Conservation (phyloP, 192 early-diverging fungal genomes). For the Umbelopsis ramanniana region DNA sequence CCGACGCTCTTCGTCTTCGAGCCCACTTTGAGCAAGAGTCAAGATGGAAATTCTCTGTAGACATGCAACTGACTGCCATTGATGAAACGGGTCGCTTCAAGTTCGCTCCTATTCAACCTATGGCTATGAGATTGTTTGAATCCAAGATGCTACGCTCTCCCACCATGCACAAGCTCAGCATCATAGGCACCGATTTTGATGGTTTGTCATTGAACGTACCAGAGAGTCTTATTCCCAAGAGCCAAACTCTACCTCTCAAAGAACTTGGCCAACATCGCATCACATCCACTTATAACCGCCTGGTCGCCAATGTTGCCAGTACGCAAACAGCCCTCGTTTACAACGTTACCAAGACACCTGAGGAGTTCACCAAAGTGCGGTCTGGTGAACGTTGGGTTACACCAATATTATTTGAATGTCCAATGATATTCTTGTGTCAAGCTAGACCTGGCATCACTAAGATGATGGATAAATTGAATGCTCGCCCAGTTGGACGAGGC, state of each 20-base stretch:
- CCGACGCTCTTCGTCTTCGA: constrained; percentile 23
- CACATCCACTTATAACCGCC: not conserved
- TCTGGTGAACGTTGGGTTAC: constrained; percentile 27
- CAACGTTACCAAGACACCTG: constrained; percentile 15
- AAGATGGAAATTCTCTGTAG: constrained; percentile 34
- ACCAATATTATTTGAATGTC: constrained; percentile 28
- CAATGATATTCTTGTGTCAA: constrained; percentile 23
- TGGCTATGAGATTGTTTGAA: constrained; percentile 17
- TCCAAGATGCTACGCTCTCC: constrained; percentile 28
- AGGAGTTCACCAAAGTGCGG: constrained; percentile 16
- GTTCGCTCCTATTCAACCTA: constrained; percentile 26
- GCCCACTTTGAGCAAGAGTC: constrained; percentile 36
- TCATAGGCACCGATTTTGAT: constrained; percentile 18
- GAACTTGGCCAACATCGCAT: constrained; percentile 13
- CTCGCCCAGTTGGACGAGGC: constrained; percentile 9
- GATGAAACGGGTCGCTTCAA: constrained; percentile 16
- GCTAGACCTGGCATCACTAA: constrained; percentile 4
- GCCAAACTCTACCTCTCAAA: constrained; percentile 3
- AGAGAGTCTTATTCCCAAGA: constrained; percentile 1
- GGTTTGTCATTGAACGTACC: constrained; percentile 4
- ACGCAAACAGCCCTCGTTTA: constrained; percentile 10
- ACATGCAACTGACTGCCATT: constrained; percentile 20
- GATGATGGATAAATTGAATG: constrained; percentile 26
- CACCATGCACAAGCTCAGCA: constrained; percentile 11
- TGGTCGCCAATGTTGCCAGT: not conserved